Conservation (phyloP, 2,329 filamentous ascomycete species). For the Pochonia chlamydosporia region DNA sequence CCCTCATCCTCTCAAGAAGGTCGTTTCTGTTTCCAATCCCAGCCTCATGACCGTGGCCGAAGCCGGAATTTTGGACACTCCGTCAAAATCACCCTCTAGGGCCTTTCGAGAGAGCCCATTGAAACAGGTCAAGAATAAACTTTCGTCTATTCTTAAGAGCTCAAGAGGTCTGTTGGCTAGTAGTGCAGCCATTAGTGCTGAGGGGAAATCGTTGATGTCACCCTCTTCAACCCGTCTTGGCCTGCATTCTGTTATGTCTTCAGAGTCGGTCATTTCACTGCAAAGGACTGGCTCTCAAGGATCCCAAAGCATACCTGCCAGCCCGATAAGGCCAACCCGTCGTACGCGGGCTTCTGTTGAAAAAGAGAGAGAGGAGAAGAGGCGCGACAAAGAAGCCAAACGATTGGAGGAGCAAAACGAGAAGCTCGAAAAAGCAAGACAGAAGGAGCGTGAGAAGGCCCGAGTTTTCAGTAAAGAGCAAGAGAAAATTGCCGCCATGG, state of each 20-base stretch:
- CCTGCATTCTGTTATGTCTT: conserved; percentile 38
- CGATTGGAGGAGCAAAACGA: conserved; percentile 54
- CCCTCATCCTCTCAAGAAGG: conserved; percentile 46
- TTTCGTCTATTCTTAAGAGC: conserved; percentile 85
- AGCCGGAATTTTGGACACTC: conserved; percentile 36
- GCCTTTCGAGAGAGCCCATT: conserved; percentile 67
- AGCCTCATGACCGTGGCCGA: conserved; percentile 43
- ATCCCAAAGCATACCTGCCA: conserved; percentile 11
- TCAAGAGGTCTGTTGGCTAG: conserved; percentile 83
- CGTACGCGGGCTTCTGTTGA: conserved; percentile 55
- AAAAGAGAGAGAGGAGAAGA: conserved; percentile 59
- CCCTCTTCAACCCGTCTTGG: conserved; percentile 44
- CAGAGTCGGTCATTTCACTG: conserved; percentile 37
- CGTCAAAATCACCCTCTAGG: conserved; percentile 51
- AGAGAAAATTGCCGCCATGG: conserved; percentile 46
- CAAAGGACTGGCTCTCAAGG: conserved; percentile 16
- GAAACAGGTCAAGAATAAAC: conserved; percentile 86
- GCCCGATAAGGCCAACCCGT: conserved; percentile 38
- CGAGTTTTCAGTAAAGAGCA: conserved; percentile 52
- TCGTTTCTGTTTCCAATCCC: conserved; percentile 54
- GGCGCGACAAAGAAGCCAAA: conserved; percentile 59
- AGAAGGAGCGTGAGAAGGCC: conserved; percentile 66
- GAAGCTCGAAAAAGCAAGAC: conserved; percentile 61
- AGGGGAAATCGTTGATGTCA: conserved; percentile 54
- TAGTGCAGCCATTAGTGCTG: conserved; percentile 58